phyloP scores from a whole-genome alignment of 345 rosid genomes.

The Ceriops zippeliana region DNA sequence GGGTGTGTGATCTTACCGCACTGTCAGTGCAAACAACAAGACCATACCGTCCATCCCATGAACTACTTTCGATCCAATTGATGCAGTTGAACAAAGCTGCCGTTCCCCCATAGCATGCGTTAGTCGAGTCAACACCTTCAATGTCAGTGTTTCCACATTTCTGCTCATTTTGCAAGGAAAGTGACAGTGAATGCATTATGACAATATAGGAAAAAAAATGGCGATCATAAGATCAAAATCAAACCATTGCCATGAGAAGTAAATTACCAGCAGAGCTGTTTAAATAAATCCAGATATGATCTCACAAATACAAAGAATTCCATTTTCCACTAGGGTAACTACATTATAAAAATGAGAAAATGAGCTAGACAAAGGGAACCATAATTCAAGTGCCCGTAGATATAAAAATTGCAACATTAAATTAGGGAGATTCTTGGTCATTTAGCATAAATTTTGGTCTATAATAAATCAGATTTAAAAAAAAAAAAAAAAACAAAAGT shows the following conservation, averaged over 20 bases:
- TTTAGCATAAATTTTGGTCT: not conserved
- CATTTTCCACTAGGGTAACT: not conserved
- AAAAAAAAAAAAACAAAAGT: not conserved
- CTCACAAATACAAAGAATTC: not conserved
- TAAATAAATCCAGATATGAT: not conserved
- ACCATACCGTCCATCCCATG: constrained; percentile 99
- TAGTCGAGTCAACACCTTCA: constrained; percentile 97
- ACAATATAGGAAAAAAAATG: not conserved
- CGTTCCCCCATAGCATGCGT: constrained; percentile 99
- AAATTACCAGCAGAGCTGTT: not conserved
- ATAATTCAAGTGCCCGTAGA: not conserved
- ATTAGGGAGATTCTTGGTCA: not conserved
- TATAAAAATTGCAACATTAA: not conserved
- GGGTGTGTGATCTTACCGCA: constrained; percentile 59
- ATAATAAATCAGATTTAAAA: not conserved
- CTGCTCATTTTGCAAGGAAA: constrained; percentile 44
- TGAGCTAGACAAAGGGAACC: not conserved
- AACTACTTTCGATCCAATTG: constrained; percentile 96
- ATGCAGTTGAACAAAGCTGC: constrained; percentile 96
- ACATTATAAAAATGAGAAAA: not conserved
- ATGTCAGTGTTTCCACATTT: constrained; percentile 89
- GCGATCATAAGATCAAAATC: not conserved
- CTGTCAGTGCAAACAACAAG: constrained; percentile 96
- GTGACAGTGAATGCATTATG: constrained; percentile 4
- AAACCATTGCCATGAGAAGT: not conserved